A percentile compares a stretch with the other conserved stretches of the same genome.
These are phyloP conservation scores for Fusarium illudens DNA, from an alignment of 2,329 filamentous ascomycete species.

Conservation along the genomic window DNA sequence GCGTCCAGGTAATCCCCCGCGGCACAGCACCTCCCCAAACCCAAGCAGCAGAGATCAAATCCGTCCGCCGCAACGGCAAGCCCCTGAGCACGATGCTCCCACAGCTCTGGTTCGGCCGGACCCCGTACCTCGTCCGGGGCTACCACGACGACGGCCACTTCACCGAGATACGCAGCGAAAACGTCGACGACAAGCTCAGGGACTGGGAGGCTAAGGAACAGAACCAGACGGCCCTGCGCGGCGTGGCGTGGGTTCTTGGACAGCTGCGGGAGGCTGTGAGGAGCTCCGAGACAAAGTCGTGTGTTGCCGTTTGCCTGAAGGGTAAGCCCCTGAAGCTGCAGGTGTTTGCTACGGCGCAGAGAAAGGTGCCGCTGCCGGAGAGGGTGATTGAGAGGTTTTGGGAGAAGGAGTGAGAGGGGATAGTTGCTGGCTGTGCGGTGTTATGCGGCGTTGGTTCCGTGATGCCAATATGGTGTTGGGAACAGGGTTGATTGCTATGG, in stretches of 20 bases:
- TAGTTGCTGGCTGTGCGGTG: neutral
- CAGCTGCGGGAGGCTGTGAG: conserved; percentile 2
- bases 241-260: neutral
- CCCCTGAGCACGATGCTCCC: conserved; percentile 1
- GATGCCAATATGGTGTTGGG: neutral
- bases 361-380: neutral
- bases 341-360: neutral
- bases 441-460: neutral
- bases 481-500: too few relatives aligned
- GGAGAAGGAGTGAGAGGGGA: neutral
- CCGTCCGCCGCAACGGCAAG: neutral
- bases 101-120: conserved; percentile 44
- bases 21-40: neutral
- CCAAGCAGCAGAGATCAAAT: conserved; percentile 37
- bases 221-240: conserved; percentile 11
- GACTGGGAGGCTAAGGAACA: conserved; percentile 9
- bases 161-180: conserved; percentile 3
- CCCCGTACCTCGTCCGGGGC: conserved; percentile 36
- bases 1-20: neutral
- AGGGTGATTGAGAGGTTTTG: neutral
- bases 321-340: neutral
- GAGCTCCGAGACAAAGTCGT: neutral
- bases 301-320: conserved; percentile 3
- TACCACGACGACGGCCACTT: conserved; percentile 30
- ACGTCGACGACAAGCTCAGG: neutral